phyloP scores from a whole-genome alignment of 257 asterid genomes.

The Penstemon barbatus region DNA sequence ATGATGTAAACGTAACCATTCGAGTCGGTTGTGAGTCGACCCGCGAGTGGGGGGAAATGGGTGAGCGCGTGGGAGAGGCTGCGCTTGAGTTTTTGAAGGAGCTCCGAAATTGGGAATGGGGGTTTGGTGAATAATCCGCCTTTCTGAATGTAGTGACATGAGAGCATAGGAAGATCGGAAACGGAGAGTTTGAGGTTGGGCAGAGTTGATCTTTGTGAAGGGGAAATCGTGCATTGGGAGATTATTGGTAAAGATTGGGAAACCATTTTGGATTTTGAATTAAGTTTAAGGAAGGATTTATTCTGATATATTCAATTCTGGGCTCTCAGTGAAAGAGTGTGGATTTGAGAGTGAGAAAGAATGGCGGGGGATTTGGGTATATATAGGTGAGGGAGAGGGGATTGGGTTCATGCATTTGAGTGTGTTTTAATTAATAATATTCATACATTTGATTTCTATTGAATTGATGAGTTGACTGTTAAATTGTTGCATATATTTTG shows the following conservation, averaged over 20 bases:
- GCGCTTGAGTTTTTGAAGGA: constrained; percentile 34
- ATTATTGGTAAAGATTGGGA: constrained; percentile 31
- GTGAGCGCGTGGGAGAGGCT: constrained; percentile 48
- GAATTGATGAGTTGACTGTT: constrained; percentile 31
- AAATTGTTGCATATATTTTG: constrained; percentile 15
- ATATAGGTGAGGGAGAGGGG: constrained; percentile 31
- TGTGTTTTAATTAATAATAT: constrained; percentile 13
- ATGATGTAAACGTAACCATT: constrained; percentile 53
- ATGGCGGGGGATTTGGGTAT: constrained; percentile 28
- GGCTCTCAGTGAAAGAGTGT: constrained; percentile 5
- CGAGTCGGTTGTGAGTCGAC: constrained; percentile 54
- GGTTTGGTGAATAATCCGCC: constrained; percentile 54
- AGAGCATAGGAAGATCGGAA: constrained; percentile 78
- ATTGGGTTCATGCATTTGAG: constrained; percentile 51
- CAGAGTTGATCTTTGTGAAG: constrained; percentile 40
- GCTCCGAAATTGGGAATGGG: constrained; percentile 33
- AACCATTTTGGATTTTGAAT: constrained; percentile 37
- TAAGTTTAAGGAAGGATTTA: no score
- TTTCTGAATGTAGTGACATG: constrained; percentile 76
- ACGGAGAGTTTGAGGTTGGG: constrained; percentile 61
- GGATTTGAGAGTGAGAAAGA: constrained; percentile 30
- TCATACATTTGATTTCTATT: no score
- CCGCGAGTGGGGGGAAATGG: constrained; percentile 74
- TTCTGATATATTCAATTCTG: no score
- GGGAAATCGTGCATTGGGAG: constrained; percentile 42